Evolutionary conservation across 78 protist species (phyloP), one percentile per base, ranked within the genome.

Genomic region (Chrysochromulina parva): DNA sequence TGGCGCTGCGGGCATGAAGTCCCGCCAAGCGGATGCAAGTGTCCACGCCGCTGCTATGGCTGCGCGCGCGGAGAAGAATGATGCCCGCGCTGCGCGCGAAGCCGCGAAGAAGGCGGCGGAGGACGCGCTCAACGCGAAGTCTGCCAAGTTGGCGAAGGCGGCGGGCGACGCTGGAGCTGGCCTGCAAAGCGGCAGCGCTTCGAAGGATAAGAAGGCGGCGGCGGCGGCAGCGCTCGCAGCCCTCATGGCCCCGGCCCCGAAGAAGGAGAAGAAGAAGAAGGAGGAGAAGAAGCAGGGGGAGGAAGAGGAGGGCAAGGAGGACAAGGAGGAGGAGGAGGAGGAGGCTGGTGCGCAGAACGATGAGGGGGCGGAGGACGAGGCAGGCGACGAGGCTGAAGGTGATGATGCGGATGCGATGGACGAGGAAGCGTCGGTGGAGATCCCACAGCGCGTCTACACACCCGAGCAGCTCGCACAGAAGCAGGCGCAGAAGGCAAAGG

Each of bases 1-100:
- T 26, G 78, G 78, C 78, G 78, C 78, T 50, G 78, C 28, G 48
- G 78, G 78, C 19, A n/a, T 69, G 53, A 69, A 69, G 78, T 13
- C 78, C 13, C 78, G 78, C 10, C 2, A 2, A 1, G 78, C 78
- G 24, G 50, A 69, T 14, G 28, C 78, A 3, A 1, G 10, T 13
- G 50, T 28, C 50, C 78, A 69, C 6, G 50, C 50, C 11, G 50
- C 4, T 9, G 78, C 78, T 9, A 69, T 69, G 10, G 78, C 50
- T 14, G 50, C 5, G 78, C 78, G 78, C 24, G 48, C 3, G 28
- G 14, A 13, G 28, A 5, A n/a, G 78, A 3, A 69, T 3, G 78
- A 28, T 2, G 48, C 22, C 10, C 78, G 78, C 50, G 78, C 28
- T 3, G 78, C 22, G 50, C 78, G 78, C 50, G 78, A 69, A 14